Base-by-base conservation (phyloP, 768 basidiomycete species). In the Boletus sp. region DNA sequence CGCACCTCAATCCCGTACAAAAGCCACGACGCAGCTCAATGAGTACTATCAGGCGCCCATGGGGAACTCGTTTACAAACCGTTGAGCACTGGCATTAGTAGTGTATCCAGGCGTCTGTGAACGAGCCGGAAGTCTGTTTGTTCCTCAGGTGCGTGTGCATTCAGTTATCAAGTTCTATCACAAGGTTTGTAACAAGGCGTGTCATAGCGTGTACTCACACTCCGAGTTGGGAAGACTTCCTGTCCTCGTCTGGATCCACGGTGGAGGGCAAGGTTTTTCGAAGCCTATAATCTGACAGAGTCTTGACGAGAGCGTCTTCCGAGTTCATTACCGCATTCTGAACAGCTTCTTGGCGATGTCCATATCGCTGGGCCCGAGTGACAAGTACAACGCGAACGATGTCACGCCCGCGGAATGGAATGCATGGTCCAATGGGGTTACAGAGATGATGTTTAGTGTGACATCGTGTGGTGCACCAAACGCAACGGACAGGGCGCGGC, bases 191-290 rank as follows among this genome's bases (percentile, higher is more conserved):
- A 20, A 49, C 47, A 11, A 32, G 4, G 30, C 20, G 15, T 37
- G 5, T 37, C 11, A 28, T 24, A 58, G 57, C 29, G 47, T 57
- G 7, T 57, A 57, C 30, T 49, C 29, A 12, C 57, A 30, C 45
- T 46, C n/a, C n/a, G n/a, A n/a, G n/a, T n/a, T n/a, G n/a, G n/a
- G n/a, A n/a, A n/a, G n/a, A 42, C 35, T 59, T 18, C 58, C 58
- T 46, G 58, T 58, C 11, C 33, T 59, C 18, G 20, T 59, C 17
- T 59, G 58, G 58, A 59, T 59, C 14, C 58, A 59, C n/a, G 58
- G 58, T 10, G 58, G 58, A 5, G 58, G 58, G 58, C 59, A 32
- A 8, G 56, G 56, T 4, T 46, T 49, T 35, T 40, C 28, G n/a
- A 11, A 8, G 7, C 33, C 3, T 9, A 4, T 36, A 41, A 36